A percentile compares a stretch with the other conserved stretches of the same genome.
These are phyloP conservation scores for Rubus parviflorus DNA, from an alignment of 306 rosid species.

Conservation along the genomic window DNA sequence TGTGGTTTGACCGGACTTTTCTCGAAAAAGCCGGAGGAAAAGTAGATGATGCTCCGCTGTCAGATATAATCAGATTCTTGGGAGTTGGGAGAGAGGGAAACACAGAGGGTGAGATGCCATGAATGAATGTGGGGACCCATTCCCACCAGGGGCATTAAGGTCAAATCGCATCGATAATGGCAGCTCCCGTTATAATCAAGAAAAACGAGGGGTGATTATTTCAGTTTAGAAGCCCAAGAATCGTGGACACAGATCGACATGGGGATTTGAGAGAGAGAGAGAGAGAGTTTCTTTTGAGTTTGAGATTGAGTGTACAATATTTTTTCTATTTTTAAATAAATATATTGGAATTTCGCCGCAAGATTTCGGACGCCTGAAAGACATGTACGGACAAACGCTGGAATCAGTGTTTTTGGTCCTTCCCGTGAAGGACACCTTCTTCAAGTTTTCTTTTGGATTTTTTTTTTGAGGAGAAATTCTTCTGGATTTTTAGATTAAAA, in stretches of 20 bases:
- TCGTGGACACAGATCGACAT: constrained; percentile 58
- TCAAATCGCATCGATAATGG: neutral
- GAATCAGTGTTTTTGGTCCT: constrained; percentile 24
- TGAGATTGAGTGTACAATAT: neutral
- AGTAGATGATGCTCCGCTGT: constrained; percentile 16
- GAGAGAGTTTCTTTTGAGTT: neutral
- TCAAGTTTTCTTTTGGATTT: neutral
- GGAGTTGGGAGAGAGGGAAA: constrained; percentile 21
- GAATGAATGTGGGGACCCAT: constrained; percentile 15
- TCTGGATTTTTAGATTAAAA: too few species aligned
- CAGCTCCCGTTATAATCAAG: neutral
- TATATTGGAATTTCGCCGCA: constrained; percentile 15
- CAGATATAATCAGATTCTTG: constrained; percentile 12
- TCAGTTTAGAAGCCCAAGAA: constrained; percentile 36
- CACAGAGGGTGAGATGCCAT: constrained; percentile 19
- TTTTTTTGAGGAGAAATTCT: too few species aligned
- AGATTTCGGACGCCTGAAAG: neutral
- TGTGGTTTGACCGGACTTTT: constrained; percentile 15
- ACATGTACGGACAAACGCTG: constrained; percentile 31
- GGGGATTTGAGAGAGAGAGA: constrained; percentile 52
- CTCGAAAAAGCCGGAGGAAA: constrained; percentile 30
- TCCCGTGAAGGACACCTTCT: neutral
- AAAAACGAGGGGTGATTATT: neutral
- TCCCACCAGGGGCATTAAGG: constrained; percentile 13
- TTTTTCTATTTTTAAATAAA: neutral